Evolutionary conservation across 1,284 basidiomycete genomes (phyloP).

Genomic region (Cryptococcus jaspeensis): DNA sequence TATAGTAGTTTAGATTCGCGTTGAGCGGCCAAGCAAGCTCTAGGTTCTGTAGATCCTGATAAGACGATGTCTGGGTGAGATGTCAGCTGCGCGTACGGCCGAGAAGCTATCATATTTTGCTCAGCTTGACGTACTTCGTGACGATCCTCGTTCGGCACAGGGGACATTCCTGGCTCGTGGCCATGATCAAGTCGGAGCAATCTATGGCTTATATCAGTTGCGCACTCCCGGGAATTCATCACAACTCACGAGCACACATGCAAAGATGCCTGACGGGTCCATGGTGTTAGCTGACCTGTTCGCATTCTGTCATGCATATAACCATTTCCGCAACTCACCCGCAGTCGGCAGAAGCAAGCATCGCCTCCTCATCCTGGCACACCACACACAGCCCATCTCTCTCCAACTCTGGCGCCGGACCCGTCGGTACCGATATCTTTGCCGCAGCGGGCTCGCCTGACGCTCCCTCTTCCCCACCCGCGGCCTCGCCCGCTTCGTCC

Average conservation of each 20-base stretch:
- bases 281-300: neutral
- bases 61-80: conserved; percentile 57
- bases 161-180: conserved; percentile 75
- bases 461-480: conserved; percentile 15
- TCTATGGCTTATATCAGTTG: conserved; percentile 20
- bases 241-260: conserved; percentile 62
- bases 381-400: conserved; percentile 74
- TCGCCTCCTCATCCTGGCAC: conserved; percentile 87
- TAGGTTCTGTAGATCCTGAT: conserved; percentile 61
- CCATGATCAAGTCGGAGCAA: conserved; percentile 82
- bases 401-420: conserved; percentile 56
- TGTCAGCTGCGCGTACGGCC: neutral
- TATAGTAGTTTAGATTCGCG: neutral
- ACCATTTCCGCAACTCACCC: conserved; percentile 59
- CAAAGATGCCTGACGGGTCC: conserved; percentile 63
- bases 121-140: conserved; percentile 26
- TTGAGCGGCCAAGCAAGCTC: neutral
- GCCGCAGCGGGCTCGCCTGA: conserved; percentile 18
- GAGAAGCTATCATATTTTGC: neutral
- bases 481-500: conserved; percentile 4
- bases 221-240: too few species aligned
- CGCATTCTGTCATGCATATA: neutral
- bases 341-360: conserved; percentile 88
- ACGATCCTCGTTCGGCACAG: conserved; percentile 81
- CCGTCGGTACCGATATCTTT: conserved; percentile 33